Percentiles rank a stretch among this genome's conserved stretches.
phyloP scores from a whole-genome alignment of 495 filamentous ascomycete genomes.

The Neurospora cerealis region DNA sequence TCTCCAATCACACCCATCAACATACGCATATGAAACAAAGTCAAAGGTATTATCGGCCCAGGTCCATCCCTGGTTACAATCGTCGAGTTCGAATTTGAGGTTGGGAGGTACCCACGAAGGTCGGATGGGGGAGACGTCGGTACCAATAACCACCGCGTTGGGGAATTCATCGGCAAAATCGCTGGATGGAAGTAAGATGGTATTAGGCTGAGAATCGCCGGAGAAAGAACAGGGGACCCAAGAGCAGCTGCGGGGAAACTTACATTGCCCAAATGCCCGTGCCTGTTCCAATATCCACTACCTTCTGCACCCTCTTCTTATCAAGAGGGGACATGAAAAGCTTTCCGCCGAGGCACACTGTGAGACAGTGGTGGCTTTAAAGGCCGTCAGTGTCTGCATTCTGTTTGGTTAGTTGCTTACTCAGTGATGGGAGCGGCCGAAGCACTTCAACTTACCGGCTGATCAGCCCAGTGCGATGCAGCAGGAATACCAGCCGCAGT shows the following conservation, averaged over 20 bases:
- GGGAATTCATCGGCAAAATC: slow-evolving; percentile 44
- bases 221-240: not conserved
- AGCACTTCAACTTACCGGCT: not conserved
- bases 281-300: slow-evolving; percentile 59
- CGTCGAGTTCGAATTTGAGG: slow-evolving; percentile 38
- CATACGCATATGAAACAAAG: slow-evolving; percentile 44
- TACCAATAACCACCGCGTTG: slow-evolving; percentile 36
- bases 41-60: slow-evolving; percentile 41
- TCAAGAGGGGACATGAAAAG: slow-evolving; percentile 46
- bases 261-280: slow-evolving; percentile 31
- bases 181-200: slow-evolving; percentile 3
- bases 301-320: slow-evolving; percentile 24
- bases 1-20: slow-evolving; percentile 39
- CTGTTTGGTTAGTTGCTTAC: not conserved
- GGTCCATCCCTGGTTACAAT: slow-evolving; percentile 37
- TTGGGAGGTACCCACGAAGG: slow-evolving; percentile 33
- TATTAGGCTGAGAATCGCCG: not conserved
- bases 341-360: slow-evolving; percentile 36
- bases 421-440: not conserved
- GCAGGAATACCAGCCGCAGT: not conserved
- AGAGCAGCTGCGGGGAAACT: not conserved
- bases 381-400: not conserved
- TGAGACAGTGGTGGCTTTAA: slow-evolving; percentile 18
- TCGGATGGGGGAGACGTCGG: slow-evolving; percentile 38
- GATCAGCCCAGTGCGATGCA: not conserved